Conservation (phyloP, 257 asterid species). For the Scutellaria galericulata region DNA sequence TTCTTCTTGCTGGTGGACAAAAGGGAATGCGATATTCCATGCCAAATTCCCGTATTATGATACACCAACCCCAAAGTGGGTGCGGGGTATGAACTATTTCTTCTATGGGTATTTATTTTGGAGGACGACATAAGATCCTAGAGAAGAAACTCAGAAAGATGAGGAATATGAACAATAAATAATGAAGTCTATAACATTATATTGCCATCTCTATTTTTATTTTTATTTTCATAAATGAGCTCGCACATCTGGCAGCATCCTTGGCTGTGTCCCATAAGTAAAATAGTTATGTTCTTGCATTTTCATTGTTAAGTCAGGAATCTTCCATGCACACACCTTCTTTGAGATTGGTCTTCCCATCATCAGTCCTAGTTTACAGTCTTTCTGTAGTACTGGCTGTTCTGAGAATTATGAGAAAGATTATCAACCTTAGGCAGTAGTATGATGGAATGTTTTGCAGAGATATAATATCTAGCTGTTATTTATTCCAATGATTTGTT, state of each 20-base stretch:
- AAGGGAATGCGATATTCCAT: conserved; percentile 98
- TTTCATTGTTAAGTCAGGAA: background rate
- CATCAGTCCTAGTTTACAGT: conserved; percentile 24
- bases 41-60: conserved; percentile 98
- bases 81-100: conserved; percentile 73
- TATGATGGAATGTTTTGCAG: conserved; percentile 18
- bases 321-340: conserved; percentile 20
- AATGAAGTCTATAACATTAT: background rate
- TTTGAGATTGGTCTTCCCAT: background rate
- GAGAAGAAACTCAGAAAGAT: conserved; percentile 16
- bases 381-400: background rate
- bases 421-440: background rate
- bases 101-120: conserved; percentile 9
- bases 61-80: conserved; percentile 95
- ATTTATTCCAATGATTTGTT: background rate
- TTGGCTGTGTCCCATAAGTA: background rate
- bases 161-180: background rate
- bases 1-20: conserved; percentile 98
- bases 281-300: background rate
- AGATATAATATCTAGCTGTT: conserved; percentile 22
- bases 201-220: conserved; percentile 18
- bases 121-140: conserved; percentile 19
- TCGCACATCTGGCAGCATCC: background rate
- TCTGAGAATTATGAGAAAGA: conserved; percentile 8
- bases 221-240: background rate